Conservation (phyloP, 2,329 filamentous ascomycete genomes). For the Rhinocladiella similis region DNA sequence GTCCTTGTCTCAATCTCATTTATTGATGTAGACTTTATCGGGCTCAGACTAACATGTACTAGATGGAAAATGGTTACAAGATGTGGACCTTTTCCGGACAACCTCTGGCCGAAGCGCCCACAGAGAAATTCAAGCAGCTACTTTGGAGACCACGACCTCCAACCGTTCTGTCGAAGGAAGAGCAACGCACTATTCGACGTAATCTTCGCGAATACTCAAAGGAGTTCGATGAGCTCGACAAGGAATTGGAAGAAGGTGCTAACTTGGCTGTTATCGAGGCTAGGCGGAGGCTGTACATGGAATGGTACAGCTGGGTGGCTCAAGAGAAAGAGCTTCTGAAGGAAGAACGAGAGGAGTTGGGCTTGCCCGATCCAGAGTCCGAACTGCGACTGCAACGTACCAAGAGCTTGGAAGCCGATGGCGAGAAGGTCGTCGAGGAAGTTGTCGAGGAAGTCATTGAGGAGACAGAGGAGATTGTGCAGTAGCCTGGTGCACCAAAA, state of each 20-base stretch:
- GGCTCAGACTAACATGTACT: constrained; percentile 6
- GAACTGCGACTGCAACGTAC: constrained; percentile 50
- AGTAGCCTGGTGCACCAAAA: constrained; percentile 2
- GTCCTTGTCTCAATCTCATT: constrained; percentile 33
- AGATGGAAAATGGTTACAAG: constrained; percentile 99
- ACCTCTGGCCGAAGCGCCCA: constrained; percentile 81
- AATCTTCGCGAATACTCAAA: constrained; percentile 96
- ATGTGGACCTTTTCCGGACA: constrained; percentile 95
- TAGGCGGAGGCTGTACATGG: constrained; percentile 75
- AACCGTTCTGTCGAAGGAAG: constrained; percentile 90
- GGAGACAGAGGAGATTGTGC: constrained; percentile 76
- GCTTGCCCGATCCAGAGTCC: constrained; percentile 66
- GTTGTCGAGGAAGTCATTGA: constrained; percentile 80
- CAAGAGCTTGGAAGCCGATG: constrained; percentile 52
- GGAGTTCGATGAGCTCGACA: constrained; percentile 92
- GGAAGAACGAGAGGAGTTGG: constrained; percentile 69
- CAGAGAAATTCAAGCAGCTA: constrained; percentile 98
- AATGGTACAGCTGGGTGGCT: constrained; percentile 86
- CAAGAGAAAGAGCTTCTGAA: constrained; percentile 68
- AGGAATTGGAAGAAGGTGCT: constrained; percentile 87
- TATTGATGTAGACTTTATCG: not conserved
- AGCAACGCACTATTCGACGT: constrained; percentile 97
- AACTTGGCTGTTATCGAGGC: constrained; percentile 92
- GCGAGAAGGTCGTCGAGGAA: constrained; percentile 77
- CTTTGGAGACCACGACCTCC: constrained; percentile 88